Evolutionary conservation across 257 asterid genomes (phyloP).

Genomic region (Salvia hispanica): DNA sequence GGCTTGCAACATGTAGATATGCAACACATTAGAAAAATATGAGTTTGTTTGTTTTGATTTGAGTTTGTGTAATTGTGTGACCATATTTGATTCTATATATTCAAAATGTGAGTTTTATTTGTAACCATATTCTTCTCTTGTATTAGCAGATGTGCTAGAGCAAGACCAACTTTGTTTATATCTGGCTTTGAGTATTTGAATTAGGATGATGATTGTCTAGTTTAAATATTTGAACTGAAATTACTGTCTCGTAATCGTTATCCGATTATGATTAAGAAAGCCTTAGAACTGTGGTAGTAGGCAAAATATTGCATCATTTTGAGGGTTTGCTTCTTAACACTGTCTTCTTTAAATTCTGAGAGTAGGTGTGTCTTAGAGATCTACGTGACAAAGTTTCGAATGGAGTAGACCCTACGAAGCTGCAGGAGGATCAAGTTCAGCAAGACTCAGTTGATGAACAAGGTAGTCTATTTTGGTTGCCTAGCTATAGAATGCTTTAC

Average conservation of each 20-base stretch:
- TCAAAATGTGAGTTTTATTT: not conserved
- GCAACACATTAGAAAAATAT: not conserved
- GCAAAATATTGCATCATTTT: not conserved
- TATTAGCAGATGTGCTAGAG: conserved; percentile 10
- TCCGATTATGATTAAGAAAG: not conserved
- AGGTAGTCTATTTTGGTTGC: conserved; percentile 46
- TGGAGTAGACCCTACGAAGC: conserved; percentile 74
- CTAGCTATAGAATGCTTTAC: not conserved
- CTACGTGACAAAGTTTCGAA: conserved; percentile 60
- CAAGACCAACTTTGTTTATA: not conserved
- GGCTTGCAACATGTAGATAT: not conserved
- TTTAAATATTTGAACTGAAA: not conserved
- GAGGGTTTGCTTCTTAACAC: conserved; percentile 14
- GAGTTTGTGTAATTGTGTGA: not conserved
- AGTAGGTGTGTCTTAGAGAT: conserved; percentile 57
- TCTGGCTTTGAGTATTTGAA: conserved; percentile 2
- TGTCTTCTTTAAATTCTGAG: conserved; percentile 21
- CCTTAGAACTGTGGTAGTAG: not conserved
- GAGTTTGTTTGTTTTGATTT: not conserved
- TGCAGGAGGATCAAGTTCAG: conserved; percentile 56
- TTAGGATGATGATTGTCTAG: conserved; percentile 1
- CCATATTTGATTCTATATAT: not conserved
- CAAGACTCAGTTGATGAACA: conserved; percentile 47
- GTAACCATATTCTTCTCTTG: not conserved
- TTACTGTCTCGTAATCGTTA: not conserved